A percentile compares a stretch with the other conserved stretches of the same genome.
phyloP scores from a whole-genome alignment of 1,284 basidiomycete species.

The Tetrapyrgos nigripes region DNA sequence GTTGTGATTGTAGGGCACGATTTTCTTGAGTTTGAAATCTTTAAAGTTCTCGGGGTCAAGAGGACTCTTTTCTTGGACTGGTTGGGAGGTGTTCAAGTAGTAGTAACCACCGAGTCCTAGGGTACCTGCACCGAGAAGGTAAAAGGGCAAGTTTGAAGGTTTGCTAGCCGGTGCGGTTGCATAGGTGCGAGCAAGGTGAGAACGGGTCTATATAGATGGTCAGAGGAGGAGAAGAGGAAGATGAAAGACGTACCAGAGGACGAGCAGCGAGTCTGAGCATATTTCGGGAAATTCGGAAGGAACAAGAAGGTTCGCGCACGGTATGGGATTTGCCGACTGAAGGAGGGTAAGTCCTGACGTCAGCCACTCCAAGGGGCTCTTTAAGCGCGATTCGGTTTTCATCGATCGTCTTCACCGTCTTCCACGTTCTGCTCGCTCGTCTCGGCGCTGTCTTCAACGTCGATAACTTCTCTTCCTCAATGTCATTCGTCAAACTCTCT shows the following conservation, averaged over 20 bases:
- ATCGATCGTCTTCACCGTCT: too few relatives aligned
- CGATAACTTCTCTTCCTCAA: slow-evolving; percentile 32
- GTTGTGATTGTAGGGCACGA: slow-evolving; percentile 94
- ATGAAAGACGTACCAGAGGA: slow-evolving; percentile 41
- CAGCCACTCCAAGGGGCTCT: too few relatives aligned
- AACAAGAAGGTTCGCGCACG: slow-evolving; percentile 14
- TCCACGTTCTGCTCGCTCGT: not conserved
- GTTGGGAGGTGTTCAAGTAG: slow-evolving; percentile 44
- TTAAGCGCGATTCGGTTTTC: too few relatives aligned
- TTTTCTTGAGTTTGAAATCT: slow-evolving; percentile 84
- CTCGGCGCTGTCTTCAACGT: not conserved
- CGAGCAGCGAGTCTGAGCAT: slow-evolving; percentile 48
- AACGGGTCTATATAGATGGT: slow-evolving; percentile 3
- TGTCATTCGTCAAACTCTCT: slow-evolving; percentile 97
- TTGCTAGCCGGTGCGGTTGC: slow-evolving; percentile 53
- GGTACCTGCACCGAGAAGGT: slow-evolving; percentile 56
- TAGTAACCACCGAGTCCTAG: slow-evolving; percentile 58
- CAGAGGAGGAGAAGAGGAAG: slow-evolving; percentile 10
- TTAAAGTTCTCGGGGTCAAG: slow-evolving; percentile 78
- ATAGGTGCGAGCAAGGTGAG: slow-evolving; percentile 37
- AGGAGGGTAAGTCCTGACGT: too few relatives aligned
- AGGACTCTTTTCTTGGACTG: slow-evolving; percentile 63
- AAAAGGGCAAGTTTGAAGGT: slow-evolving; percentile 55
- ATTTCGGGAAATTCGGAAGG: slow-evolving; percentile 54
- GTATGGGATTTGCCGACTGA: too few relatives aligned